Conservation (phyloP, 179 eudicot species). For the Vitellaria paradoxa region DNA sequence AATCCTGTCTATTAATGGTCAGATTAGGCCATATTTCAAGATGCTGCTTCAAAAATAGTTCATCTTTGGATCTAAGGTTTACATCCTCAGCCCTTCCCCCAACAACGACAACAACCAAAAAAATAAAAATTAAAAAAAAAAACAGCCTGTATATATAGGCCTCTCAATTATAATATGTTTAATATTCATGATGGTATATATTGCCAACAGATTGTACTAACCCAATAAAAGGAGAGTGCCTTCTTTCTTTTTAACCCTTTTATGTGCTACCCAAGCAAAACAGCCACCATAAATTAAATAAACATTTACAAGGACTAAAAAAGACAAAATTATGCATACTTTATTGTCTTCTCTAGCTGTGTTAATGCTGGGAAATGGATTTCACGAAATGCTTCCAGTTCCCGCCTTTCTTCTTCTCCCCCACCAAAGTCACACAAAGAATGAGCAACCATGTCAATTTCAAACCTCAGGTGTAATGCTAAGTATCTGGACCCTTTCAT, state of each 20-base stretch:
- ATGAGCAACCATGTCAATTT: conserved; percentile 99
- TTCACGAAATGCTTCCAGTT: conserved; percentile 85
- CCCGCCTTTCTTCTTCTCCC: conserved; percentile 81
- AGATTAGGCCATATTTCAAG: too few species aligned
- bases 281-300: neutral
- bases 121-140: too few species aligned
- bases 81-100: too few species aligned
- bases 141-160: too few species aligned
- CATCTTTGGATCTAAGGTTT: too few species aligned
- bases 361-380: conserved; percentile 84
- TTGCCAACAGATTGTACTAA: neutral
- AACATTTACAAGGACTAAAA: neutral
- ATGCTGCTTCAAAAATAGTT: too few species aligned
- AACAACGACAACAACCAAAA: too few species aligned
- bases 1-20: neutral
- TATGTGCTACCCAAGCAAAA: neutral
- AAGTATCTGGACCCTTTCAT: conserved; percentile 56
- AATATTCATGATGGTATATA: neutral
- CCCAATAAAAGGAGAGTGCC: neutral
- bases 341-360: conserved; percentile 45
- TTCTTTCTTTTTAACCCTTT: neutral
- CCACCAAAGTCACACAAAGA: conserved; percentile 97
- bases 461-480: conserved; percentile 94
- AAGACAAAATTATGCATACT: conserved; percentile 39
- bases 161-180: too few species aligned